phyloP scores from a whole-genome alignment of 345 rosid genomes.

The Salix viminalis region DNA sequence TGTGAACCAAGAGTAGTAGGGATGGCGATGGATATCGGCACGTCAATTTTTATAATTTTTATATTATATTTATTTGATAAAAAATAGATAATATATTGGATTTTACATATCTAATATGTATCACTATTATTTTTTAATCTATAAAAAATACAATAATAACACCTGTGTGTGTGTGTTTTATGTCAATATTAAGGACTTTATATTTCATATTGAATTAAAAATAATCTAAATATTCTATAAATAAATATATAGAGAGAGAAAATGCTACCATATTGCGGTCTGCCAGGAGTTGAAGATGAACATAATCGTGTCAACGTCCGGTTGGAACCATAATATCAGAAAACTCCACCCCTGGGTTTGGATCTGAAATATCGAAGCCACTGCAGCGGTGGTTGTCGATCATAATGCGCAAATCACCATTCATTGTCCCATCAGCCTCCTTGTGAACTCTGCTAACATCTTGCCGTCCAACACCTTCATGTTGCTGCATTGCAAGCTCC shows the following conservation, averaged over 20 bases:
- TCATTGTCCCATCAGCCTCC: background rate
- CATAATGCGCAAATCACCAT: background rate
- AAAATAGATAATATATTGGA: too few relatives aligned
- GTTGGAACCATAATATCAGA: conserved; percentile 5
- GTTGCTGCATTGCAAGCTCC: conserved; percentile 1
- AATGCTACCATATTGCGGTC: background rate
- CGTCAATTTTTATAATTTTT: too few relatives aligned
- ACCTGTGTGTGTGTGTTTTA: too few relatives aligned
- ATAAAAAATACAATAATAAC: too few relatives aligned
- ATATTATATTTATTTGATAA: too few relatives aligned
- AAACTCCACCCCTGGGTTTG: conserved; percentile 4
- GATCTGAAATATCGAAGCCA: background rate
- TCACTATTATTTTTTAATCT: too few relatives aligned
- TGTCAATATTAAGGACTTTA: too few relatives aligned
- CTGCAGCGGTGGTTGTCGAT: background rate
- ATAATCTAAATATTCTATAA: too few relatives aligned
- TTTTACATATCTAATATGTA: too few relatives aligned
- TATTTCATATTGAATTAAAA: too few relatives aligned
- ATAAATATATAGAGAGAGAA: background rate
- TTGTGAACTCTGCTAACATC: background rate
- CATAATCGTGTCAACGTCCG: background rate
- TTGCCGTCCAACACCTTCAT: background rate
- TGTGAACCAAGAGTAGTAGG: too few relatives aligned
- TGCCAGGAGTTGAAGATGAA: background rate
- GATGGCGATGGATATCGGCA: too few relatives aligned